These are phyloP conservation scores for Serendipita sp. DNA, from an alignment of 768 basidiomycete genomes.

Conservation along the genomic window DNA sequence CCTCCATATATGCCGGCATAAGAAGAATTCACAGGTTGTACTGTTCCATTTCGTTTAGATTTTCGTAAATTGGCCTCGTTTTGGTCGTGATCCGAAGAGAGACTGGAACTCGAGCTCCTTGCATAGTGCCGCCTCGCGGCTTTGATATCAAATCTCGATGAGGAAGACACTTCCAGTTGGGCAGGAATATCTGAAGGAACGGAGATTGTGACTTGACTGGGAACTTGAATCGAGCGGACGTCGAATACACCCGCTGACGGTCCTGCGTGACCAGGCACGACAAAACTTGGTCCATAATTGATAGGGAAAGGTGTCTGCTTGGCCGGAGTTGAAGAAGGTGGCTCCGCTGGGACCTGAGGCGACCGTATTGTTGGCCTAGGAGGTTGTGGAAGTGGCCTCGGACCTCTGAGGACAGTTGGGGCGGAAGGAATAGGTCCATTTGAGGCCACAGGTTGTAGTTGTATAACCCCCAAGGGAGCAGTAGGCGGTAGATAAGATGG, in stretches of 20 bases:
- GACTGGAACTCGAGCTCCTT: background rate
- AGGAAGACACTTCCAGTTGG: background rate
- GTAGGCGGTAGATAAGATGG: background rate
- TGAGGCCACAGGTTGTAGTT: background rate
- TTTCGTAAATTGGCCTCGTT: no score
- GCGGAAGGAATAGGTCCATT: background rate
- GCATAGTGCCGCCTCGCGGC: background rate
- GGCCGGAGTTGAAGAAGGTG: background rate
- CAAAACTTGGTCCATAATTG: background rate
- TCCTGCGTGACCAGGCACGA: background rate
- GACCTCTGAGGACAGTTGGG: background rate
- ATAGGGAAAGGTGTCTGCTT: background rate
- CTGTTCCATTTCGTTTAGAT: no score
- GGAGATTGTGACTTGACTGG: background rate
- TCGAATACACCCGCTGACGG: background rate
- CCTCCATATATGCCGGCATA: no score
- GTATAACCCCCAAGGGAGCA: background rate
- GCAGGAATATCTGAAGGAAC: background rate
- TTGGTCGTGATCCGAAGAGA: background rate
- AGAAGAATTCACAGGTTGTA: no score
- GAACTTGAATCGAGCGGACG: background rate
- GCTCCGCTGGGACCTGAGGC: background rate
- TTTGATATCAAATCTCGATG: background rate
- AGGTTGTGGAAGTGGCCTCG: background rate
- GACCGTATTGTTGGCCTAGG: background rate